Conservation (phyloP, 768 basidiomycete species). For the Candolleomyces eurysporus region DNA sequence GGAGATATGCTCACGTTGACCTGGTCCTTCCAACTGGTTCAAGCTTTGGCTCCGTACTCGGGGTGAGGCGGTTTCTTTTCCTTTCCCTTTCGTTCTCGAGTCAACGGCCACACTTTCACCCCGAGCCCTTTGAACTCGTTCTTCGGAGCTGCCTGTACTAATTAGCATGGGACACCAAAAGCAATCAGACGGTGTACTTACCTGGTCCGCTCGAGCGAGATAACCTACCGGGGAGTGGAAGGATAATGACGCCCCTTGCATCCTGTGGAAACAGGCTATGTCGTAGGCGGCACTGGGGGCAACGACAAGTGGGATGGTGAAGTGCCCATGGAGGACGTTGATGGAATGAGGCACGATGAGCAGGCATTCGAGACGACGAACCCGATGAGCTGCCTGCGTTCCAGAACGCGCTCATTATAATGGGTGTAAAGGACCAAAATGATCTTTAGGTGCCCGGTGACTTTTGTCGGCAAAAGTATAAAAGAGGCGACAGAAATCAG, state of each 20-base stretch:
- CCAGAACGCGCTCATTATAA: conserved; percentile 8
- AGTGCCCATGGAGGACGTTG: not conserved
- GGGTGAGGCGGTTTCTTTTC: not conserved
- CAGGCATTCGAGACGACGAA: conserved; percentile 6
- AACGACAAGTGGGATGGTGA: conserved; percentile 5
- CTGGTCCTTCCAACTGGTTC: not conserved
- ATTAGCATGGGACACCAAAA: too few species aligned
- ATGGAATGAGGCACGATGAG: conserved; percentile 2
- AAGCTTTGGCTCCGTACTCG: not conserved
- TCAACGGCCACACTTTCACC: not conserved
- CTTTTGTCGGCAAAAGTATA: conserved; percentile 8
- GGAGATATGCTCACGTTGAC: conserved; percentile 1
- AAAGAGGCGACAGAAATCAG: conserved; percentile 2
- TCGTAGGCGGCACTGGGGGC: conserved; percentile 4
- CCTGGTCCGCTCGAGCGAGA: not conserved
- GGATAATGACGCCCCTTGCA: not conserved
- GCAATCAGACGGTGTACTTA: too few species aligned
- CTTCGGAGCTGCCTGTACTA: not conserved
- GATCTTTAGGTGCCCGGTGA: not conserved
- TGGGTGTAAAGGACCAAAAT: conserved; percentile 9
- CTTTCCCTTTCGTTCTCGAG: conserved; percentile 5
- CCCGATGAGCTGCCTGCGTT: conserved; percentile 5
- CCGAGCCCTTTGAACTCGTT: not conserved
- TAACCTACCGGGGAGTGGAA: conserved; percentile 6
- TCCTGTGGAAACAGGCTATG: conserved; percentile 4